phyloP scores from a whole-genome alignment of 139 green algal species.

The Auxenochlorella protothecoides region DNA sequence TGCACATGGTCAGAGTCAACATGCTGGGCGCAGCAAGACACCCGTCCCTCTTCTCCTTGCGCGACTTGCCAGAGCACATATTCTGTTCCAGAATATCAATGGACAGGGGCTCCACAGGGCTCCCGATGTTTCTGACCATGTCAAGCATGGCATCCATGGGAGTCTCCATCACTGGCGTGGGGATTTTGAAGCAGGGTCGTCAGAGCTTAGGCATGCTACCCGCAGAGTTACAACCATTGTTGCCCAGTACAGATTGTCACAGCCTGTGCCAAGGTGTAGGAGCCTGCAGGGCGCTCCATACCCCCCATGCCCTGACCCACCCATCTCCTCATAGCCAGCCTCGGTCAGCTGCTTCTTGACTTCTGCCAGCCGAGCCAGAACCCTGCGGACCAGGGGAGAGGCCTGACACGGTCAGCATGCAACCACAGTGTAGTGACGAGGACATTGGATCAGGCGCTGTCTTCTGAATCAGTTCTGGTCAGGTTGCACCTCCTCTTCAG shows the following conservation, averaged over 20 bases:
- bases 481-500: neutral
- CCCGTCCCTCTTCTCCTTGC: too few species aligned
- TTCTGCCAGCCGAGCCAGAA: neutral
- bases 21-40: neutral
- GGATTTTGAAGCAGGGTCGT: too few species aligned
- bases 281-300: neutral
- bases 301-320: neutral
- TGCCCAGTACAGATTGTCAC: too few species aligned
- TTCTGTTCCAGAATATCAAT: slow-evolving; percentile 33
- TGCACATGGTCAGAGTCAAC: neutral
- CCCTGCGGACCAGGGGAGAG: too few species aligned
- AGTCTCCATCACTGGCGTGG: slow-evolving; percentile 60
- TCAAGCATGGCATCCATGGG: slow-evolving; percentile 64
- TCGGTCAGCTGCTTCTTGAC: slow-evolving; percentile 43
- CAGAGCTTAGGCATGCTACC: slow-evolving; percentile 4
- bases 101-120: slow-evolving; percentile 27
- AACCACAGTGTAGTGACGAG: too few species aligned
- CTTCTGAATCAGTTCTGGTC: too few species aligned
- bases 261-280: too few species aligned
- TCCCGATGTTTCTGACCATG: slow-evolving; percentile 34
- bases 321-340: slow-evolving; percentile 37
- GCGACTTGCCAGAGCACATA: slow-evolving; percentile 25
- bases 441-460: too few species aligned
- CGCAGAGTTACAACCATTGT: neutral
- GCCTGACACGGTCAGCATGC: too few species aligned